Evolutionary conservation across 768 basidiomycete species (phyloP).

Genomic region (Termitomyces bulborhizus): DNA sequence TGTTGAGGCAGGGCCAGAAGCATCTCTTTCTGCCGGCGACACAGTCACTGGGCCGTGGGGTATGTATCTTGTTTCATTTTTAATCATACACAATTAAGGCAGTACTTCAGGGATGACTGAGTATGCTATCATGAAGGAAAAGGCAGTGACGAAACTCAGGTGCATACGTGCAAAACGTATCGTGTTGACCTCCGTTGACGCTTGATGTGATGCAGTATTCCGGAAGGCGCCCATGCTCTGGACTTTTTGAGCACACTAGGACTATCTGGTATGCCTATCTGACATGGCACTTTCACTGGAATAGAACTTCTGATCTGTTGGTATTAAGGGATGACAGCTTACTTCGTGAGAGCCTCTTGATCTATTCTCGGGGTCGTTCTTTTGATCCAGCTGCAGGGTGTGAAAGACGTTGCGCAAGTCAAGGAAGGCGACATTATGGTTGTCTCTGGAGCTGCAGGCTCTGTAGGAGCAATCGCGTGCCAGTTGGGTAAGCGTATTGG

Average conservation of each 20-base stretch:
- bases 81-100: background rate
- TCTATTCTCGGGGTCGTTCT: background rate
- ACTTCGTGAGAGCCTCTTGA: conserved; percentile 53
- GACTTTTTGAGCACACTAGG: conserved; percentile 86
- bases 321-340: conserved; percentile 72
- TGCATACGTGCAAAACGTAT: conserved; percentile 33
- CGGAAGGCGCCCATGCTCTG: conserved; percentile 54
- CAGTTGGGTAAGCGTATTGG: conserved; percentile 77
- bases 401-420: conserved; percentile 73
- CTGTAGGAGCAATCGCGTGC: conserved; percentile 79
- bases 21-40: conserved; percentile 58
- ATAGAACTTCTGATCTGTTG: background rate
- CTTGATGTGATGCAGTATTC: conserved; percentile 30
- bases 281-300: background rate
- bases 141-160: conserved; percentile 39
- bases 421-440: conserved; percentile 83
- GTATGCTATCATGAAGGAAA: conserved; percentile 57
- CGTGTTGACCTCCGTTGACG: background rate
- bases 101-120: conserved; percentile 64
- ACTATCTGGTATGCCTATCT: conserved; percentile 43
- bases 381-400: conserved; percentile 43
- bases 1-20: conserved; percentile 47
- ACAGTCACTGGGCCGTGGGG: conserved; percentile 58
- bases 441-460: conserved; percentile 87
- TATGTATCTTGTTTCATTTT: conserved; percentile 24